Base-by-base conservation (phyloP, 345 rosid species). In the Heritiera fomes region DNA sequence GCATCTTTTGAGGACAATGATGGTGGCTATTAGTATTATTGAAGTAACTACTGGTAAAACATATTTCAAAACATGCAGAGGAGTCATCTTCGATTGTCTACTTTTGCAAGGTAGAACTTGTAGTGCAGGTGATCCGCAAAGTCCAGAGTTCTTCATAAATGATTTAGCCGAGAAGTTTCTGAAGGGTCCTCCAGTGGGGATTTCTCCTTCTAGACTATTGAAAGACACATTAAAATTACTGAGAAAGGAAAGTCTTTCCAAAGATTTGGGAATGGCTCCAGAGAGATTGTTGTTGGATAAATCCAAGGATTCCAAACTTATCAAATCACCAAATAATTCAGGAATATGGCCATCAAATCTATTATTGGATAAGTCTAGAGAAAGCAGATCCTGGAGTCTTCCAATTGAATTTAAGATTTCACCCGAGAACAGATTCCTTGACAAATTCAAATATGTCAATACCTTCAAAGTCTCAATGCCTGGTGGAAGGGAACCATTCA, bases 191-290 rank as follows among this genome's bases (percentile, higher is more conserved):
- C 43, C 61, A 0, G 0, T 49, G 2, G 80, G 81, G 70, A 80
- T 64, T 71, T 78, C 77, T 65, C 81, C 85, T 52, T 77, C 30
- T 0, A 83, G 23, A 6, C n/a, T 32, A 2, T 83, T 80, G 73
- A 77, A 74, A 56, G 80, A 80, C 23, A 50, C 30, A 32, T 83
- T 83, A 0, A 76, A 4, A 30, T 56, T 15, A 2, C 55, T 55
- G 23, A 80, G 55, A 13, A 17, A 61, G n/a, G 0, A 23, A 0
- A 83, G 79, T 11, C 3, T 7, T n/a, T 77, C 65, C 34, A 80
- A 17, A 6, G 85, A 82, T 3, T 18, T 75, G 38, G 80, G 85
- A 64, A 82, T 82, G 3, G 3, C 14, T 10, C 82, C 70, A 13
- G 77, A 75, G 23, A 79, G 45, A 73, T 46, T 63, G 28, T 75